Evolutionary conservation across 2,329 filamentous ascomycete genomes (phyloP), one percentile per base, ranked within the genome.

Genomic region (Aureobasidium lini): DNA sequence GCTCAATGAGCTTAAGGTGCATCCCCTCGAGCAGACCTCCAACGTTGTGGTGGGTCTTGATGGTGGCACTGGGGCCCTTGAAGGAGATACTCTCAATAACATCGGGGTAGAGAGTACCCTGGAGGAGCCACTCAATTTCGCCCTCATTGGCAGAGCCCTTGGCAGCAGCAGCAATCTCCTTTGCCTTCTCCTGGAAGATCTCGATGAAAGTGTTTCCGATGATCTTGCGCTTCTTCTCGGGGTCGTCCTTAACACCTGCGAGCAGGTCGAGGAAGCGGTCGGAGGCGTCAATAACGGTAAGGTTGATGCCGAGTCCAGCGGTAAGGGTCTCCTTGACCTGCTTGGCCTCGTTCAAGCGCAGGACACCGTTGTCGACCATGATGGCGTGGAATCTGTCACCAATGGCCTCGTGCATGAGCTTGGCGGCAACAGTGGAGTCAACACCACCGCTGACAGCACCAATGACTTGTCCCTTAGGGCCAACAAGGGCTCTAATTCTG

Each of bases 211-310:
- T 89, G 63, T 80, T 83, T 59, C 91, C 92, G 62, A 96, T 96
- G 67, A 96, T 86, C 76, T 95, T 96, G 59, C 92, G 82, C 81
- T 96, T 96, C 70, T 83, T 83, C 75, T 97, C 92, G 0, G 93
- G 92, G 60, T 89, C 77, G 54, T 77, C 90, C 0, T 76, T 77
- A 29, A 96, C 83, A 16, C 90, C 93, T 64, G 84, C 82, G 1
- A 97, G 84, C 28, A 85, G 80, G 32, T 77, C 76, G n/a, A 96
- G 78, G 79, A 97, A 97, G 29, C 82, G 77, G 62, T 95, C 80
- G 9, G 82, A 81, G 0, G 84, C 91, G 70, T 97, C 88, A 1
- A 95, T 84, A 31, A 97, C 87, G 0, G 89, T 95, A 2, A 97
- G 79, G 73, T 96, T 94, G 73, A 97, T 95, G 1, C 89, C 89